Conservation (phyloP, 768 basidiomycete species). For the Mycena haematopus region DNA sequence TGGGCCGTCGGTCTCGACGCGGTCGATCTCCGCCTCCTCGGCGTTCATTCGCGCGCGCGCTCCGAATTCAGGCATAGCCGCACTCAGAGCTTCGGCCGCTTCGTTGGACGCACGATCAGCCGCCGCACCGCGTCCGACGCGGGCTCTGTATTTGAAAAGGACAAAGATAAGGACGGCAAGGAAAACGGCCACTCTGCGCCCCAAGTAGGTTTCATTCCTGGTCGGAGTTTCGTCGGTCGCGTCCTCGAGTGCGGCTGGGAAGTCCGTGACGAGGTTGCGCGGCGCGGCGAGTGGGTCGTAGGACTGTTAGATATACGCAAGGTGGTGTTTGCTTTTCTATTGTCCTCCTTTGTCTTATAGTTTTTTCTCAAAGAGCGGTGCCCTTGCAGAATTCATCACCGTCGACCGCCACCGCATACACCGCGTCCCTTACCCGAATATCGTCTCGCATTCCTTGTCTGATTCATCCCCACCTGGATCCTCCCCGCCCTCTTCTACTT, state of each 20-base stretch:
- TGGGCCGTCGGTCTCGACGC: constrained; percentile 88
- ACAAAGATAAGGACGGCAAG: constrained; percentile 5
- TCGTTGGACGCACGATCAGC: constrained; percentile 25
- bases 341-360: constrained; percentile 20
- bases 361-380: constrained; percentile 63
- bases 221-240: constrained; percentile 85
- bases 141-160: constrained; percentile 22
- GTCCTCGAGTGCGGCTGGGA: constrained; percentile 86
- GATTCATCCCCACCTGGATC: constrained; percentile 21
- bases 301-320: constrained; percentile 81
- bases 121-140: constrained; percentile 29
- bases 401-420: constrained; percentile 81
- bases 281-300: constrained; percentile 87
- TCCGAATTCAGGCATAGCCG: constrained; percentile 8
- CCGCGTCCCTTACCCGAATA: constrained; percentile 69
- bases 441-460: constrained; percentile 33
- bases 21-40: constrained; percentile 72
- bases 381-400: constrained; percentile 87
- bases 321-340: constrained; percentile 59
- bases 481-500: constrained; percentile 33
- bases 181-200: constrained; percentile 33
- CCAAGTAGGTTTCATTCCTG: constrained; percentile 82
- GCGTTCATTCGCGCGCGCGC: constrained; percentile 31
- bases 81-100: constrained; percentile 28
- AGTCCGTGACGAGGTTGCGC: constrained; percentile 66